Percentiles rank a stretch among this genome's conserved stretches.
These are phyloP conservation scores for Chlorella sp. DNA, from an alignment of 139 green algal genomes.

Conservation along the genomic window DNA sequence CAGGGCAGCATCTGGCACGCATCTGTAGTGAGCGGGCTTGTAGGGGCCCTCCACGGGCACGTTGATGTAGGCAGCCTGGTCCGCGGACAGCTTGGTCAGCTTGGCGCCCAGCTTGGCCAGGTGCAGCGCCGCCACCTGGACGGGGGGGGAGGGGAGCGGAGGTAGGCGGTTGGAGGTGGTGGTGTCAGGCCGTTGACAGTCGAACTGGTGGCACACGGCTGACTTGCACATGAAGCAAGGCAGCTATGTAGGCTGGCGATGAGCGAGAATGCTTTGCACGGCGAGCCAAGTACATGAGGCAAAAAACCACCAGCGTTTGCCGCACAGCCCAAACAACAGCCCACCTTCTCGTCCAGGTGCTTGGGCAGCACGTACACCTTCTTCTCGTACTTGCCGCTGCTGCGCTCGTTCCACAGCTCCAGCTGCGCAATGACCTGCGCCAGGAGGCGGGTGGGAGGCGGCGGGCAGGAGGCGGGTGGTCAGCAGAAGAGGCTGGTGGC, in stretches of 20 bases:
- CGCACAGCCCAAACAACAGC: no score
- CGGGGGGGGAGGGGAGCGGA: background rate
- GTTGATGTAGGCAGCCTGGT: constrained; percentile 99
- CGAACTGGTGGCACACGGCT: no score
- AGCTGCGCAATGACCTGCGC: constrained; percentile 96
- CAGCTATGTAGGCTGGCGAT: no score
- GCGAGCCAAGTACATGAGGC: no score
- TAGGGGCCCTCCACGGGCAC: constrained; percentile 91
- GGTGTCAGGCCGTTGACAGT: no score
- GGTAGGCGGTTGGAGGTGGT: background rate
- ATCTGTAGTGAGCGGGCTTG: constrained; percentile 98
- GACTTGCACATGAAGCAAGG: no score
- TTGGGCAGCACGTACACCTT: constrained; percentile 99
- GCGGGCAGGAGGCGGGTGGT: no score
- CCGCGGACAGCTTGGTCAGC: constrained; percentile 88
- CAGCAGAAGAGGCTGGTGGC: no score
- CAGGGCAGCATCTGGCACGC: no score
- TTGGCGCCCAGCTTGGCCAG: constrained; percentile 97
- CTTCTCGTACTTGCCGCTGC: constrained; percentile 96
- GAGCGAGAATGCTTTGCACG: no score
- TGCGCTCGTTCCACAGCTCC: constrained; percentile 98
- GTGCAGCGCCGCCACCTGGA: constrained; percentile 91
- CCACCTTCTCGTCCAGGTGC: constrained; percentile 99
- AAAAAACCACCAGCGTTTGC: no score
- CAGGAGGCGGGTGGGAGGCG: background rate